Base-by-base conservation (phyloP, 2,329 filamentous ascomycete genomes). In the Sporothrix curviconia region DNA sequence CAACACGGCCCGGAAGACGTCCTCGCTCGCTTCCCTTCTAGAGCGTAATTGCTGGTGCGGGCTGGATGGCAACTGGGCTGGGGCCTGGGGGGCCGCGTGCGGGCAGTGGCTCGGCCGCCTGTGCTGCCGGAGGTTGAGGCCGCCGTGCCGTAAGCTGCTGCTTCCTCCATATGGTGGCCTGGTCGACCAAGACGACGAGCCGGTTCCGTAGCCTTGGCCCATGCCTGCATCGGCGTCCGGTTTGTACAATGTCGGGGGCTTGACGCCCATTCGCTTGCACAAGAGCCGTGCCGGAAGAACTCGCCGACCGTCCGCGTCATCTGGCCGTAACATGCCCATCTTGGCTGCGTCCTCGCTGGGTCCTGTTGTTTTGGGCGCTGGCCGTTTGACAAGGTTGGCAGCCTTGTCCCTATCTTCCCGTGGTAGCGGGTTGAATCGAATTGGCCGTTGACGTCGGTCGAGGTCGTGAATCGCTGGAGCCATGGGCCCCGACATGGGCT, bases 191-290 rank as follows among this genome's bases (percentile, higher is more conserved):
- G 47, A 42, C 22, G 36, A 19, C 5, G 30, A 22, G 14, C 17
- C 19, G 22, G 8, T 24, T 17, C 40, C 46, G 42, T 28, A 22
- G 49, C 28, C 28, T 14, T 25, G 50, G 52, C 57, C 60, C 47
- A 60, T 65, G 51, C 61, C 71, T 12, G 6, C 24, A 64, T 69
- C 75, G 0, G 77, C 70, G 42, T 85, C 79, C 34, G 6, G 77
- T 72, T 64, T 82, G 79, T 32, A 87, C 83, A 69, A 90, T 81
- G 9, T 80, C 78, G 0, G 92, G 90, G 87, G 82, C 60, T 80
- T 84, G n/a, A 97, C 87, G 64, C 91, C 91, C 72, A 99, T 96
- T 8, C 94, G 81, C 70, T 97, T 99, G 73, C 92, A 97, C n/a
- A 97, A 73, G 40, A 99, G 73, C 56, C 91, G 79, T 1, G 87